Percentiles rank a stretch among this genome's conserved stretches.
Conservation (phyloP, 179 eudicot genomes). For the Drosera spatulata region DNA sequence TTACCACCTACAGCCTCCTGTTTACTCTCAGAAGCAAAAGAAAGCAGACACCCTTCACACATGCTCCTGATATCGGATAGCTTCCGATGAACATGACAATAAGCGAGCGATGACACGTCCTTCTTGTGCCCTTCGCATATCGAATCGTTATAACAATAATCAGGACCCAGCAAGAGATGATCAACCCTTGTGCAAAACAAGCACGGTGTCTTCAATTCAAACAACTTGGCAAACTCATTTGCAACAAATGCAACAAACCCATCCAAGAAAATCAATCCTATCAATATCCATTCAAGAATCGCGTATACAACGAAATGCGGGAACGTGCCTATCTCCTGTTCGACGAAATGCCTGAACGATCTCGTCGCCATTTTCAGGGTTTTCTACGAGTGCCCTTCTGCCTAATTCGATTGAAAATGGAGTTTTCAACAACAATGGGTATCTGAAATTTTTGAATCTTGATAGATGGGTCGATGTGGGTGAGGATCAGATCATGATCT, state of each 20-base stretch:
- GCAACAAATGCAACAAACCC: constrained; percentile 27
- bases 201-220: constrained; percentile 31
- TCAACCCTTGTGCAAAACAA: constrained; percentile 31
- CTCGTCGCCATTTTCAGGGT: constrained; percentile 12
- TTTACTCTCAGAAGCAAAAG: constrained; percentile 20
- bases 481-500: constrained; percentile 28
- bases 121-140: constrained; percentile 36
- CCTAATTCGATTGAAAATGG: neutral
- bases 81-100: constrained; percentile 34
- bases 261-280: constrained; percentile 27
- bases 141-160: constrained; percentile 20
- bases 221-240: constrained; percentile 26
- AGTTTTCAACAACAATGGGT: neutral
- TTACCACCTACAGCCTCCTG: constrained; percentile 8
- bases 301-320: constrained; percentile 64
- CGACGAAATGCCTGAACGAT: constrained; percentile 34
- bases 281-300: constrained; percentile 44
- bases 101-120: constrained; percentile 34
- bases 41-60: constrained; percentile 44
- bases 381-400: neutral
- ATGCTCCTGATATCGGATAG: constrained; percentile 29
- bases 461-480: neutral
- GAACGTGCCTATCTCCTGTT: constrained; percentile 48
- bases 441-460: neutral
- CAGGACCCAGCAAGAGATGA: constrained; percentile 15